Conservation (phyloP, 441 rosid genomes). For the Arabidopsis hybrid region DNA sequence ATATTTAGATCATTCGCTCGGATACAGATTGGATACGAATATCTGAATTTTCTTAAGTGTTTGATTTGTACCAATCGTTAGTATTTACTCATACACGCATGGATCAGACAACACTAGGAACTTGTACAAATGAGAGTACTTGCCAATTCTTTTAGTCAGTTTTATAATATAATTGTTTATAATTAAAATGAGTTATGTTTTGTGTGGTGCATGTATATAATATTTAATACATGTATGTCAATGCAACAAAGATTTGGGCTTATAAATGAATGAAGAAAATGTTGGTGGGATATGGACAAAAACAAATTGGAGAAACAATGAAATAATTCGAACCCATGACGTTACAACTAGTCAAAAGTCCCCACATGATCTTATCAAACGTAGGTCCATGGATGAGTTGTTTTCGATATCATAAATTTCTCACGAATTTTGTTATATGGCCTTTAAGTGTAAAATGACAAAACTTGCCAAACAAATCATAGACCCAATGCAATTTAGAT, state of each 20-base stretch:
- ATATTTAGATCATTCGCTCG: not conserved
- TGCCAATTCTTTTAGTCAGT: conserved; percentile 19
- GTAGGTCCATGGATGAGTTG: conserved; percentile 43
- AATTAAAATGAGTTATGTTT: not conserved
- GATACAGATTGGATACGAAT: not conserved
- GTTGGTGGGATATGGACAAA: conserved; percentile 44
- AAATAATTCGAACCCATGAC: conserved; percentile 48
- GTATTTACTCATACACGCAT: conserved; percentile 8
- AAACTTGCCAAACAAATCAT: not conserved
- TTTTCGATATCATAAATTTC: conserved; percentile 5
- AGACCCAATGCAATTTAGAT: no score
- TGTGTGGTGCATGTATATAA: conserved; percentile 13
- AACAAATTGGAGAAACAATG: conserved; percentile 29
- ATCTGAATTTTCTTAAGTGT: not conserved
- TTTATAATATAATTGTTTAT: conserved; percentile 25
- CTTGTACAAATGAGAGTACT: conserved; percentile 21
- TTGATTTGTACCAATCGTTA: conserved; percentile 17
- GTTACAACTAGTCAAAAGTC: conserved; percentile 45
- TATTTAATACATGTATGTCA: conserved; percentile 35
- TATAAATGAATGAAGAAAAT: conserved; percentile 43
- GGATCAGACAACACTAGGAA: conserved; percentile 33
- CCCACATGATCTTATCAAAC: conserved; percentile 43
- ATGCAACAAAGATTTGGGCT: conserved; percentile 44
- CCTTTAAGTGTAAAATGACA: conserved; percentile 17
- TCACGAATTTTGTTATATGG: conserved; percentile 14